Base-by-base conservation (phyloP, 2,329 filamentous ascomycete genomes). In the Colletotrichum euphorbiae region DNA sequence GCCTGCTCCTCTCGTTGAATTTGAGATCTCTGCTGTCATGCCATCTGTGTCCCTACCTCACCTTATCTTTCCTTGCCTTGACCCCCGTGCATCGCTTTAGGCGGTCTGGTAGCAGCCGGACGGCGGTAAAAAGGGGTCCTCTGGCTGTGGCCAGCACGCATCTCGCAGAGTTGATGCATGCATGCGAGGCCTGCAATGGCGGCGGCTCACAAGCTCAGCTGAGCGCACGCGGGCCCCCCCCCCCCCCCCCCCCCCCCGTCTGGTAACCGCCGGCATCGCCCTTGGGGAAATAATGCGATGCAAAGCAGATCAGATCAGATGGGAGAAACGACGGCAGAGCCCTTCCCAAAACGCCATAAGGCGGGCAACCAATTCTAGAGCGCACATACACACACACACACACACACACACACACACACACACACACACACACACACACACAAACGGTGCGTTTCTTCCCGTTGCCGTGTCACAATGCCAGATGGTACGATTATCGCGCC, bases 401-500 rank as follows among this genome's bases (percentile, higher is more conserved):
- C n/a, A n/a, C n/a, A n/a, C n/a, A n/a, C n/a, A n/a, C n/a, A n/a
- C n/a, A n/a, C n/a, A n/a, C n/a, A n/a, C n/a, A n/a, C n/a, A n/a
- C n/a, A n/a, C n/a, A n/a, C n/a, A n/a, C n/a, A n/a, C n/a, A n/a
- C n/a, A n/a, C n/a, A n/a, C n/a, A n/a, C n/a, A n/a, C n/a, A n/a
- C n/a, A n/a, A n/a, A n/a, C n/a, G 24, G 24, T 24, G 24, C 24
- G 4, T 15, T 19, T 2, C 3, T 19, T 19, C 31, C 6, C 7
- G 40, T 17, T 31, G 38, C 62, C 17, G 56, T 61, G 45, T 59
- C 57, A 36, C 57, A 55, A 43, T 55, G 63, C 58, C 58, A 45
- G 62, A 51, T 63, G 63, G 63, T 67, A 67, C 58, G 58, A 67
- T 62, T 40, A 21, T n/a, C 33, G 43, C 33, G 36, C 17, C 38